Percentiles rank a stretch among this genome's conserved stretches.
These are phyloP conservation scores for Amylocarpus encephaloides DNA, from an alignment of 2,329 filamentous ascomycete genomes.

Conservation along the genomic window DNA sequence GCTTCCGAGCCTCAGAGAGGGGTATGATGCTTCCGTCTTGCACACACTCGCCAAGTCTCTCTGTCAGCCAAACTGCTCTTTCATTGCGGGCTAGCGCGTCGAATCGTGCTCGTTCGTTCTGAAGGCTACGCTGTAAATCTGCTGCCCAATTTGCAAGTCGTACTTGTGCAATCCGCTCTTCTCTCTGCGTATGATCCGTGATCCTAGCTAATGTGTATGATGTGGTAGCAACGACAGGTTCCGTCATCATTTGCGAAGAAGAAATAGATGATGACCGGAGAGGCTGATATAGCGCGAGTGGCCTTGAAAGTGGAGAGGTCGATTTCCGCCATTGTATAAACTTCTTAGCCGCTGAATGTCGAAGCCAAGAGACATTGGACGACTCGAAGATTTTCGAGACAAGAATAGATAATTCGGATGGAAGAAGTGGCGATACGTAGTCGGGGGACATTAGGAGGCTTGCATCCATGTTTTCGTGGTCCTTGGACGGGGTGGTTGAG, in stretches of 20 bases:
- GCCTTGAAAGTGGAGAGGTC: slow-evolving; percentile 25
- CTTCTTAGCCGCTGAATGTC: slow-evolving; percentile 78
- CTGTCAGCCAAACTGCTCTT: slow-evolving; percentile 62
- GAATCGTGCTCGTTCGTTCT: slow-evolving; percentile 65
- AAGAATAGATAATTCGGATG: slow-evolving; percentile 66
- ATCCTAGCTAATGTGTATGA: slow-evolving; percentile 57
- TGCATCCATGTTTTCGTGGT: slow-evolving; percentile 83
- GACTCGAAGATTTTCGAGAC: slow-evolving; percentile 71
- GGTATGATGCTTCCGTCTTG: slow-evolving; percentile 57
- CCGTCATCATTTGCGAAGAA: slow-evolving; percentile 21
- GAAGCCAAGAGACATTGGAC: slow-evolving; percentile 72
- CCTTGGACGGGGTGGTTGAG: slow-evolving; percentile 65
- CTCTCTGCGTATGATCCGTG: slow-evolving; percentile 50
- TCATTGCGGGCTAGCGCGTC: slow-evolving; percentile 56
- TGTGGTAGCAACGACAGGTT: slow-evolving; percentile 31
- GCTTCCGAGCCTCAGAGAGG: slow-evolving; percentile 33
- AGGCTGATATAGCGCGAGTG: slow-evolving; percentile 34
- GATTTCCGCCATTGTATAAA: slow-evolving; percentile 62
- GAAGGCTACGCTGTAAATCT: slow-evolving; percentile 69
- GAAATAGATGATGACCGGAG: slow-evolving; percentile 23
- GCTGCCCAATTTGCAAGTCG: slow-evolving; percentile 75
- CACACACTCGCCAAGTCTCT: slow-evolving; percentile 59
- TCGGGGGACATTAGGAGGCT: slow-evolving; percentile 89
- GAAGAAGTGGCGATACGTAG: slow-evolving; percentile 73
- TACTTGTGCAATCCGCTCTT: slow-evolving; percentile 59